Percentiles rank a stretch among this genome's conserved stretches.
phyloP scores from a whole-genome alignment of 371 early-diverging fungal species.

The Funneliformis caledonium region DNA sequence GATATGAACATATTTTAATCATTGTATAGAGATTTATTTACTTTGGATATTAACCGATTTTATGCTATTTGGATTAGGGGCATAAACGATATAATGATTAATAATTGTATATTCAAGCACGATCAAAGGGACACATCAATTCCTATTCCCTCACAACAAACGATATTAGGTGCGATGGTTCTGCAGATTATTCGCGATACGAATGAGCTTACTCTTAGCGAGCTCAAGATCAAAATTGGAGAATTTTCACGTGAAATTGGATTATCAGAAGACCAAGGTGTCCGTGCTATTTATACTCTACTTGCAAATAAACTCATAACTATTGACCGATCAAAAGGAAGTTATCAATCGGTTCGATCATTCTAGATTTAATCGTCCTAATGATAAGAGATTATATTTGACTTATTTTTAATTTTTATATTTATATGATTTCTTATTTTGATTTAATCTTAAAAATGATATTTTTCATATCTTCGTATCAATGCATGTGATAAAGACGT shows the following conservation, averaged over 20 bases:
- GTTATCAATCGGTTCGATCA: background rate
- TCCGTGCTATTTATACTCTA: conserved; percentile 38
- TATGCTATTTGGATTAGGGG: conserved; percentile 1
- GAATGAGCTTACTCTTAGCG: conserved; percentile 12
- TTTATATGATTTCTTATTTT: background rate
- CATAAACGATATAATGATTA: conserved; percentile 19
- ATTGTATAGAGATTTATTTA: background rate
- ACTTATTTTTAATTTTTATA: background rate
- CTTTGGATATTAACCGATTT: background rate
- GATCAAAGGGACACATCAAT: conserved; percentile 1
- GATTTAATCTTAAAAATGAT: background rate
- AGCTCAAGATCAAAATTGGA: conserved; percentile 31
- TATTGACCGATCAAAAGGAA: conserved; percentile 35
- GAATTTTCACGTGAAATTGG: conserved; percentile 1
- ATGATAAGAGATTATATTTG: background rate
- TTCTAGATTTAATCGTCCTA: background rate
- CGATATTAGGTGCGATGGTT: conserved; percentile 27
- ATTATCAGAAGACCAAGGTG: background rate
- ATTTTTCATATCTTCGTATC: too few relatives aligned
- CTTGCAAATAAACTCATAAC: conserved; percentile 37
- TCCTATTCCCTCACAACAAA: conserved; percentile 31
- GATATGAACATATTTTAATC: background rate
- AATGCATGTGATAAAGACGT: too few relatives aligned
- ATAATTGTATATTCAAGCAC: conserved; percentile 5
- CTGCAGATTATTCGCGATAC: conserved; percentile 35